These are phyloP conservation scores for Beauveria brongniartii DNA, from an alignment of 2,329 filamentous ascomycete species.

Conservation along the genomic window DNA sequence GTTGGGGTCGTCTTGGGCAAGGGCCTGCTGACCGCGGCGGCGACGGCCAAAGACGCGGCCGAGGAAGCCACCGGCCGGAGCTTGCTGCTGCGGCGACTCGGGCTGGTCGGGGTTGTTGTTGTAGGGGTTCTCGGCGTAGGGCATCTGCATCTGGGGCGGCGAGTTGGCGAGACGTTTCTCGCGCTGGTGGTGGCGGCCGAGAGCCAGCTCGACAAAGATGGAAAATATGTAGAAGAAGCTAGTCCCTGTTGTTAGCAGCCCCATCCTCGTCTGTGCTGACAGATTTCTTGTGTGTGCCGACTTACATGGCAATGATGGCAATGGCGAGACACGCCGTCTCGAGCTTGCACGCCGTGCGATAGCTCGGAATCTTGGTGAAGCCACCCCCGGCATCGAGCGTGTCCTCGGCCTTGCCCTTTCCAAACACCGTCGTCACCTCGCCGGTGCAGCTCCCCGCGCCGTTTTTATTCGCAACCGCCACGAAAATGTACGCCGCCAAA, in stretches of 20 bases:
- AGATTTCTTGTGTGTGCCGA: background rate
- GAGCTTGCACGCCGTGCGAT: conserved; percentile 56
- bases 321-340: conserved; percentile 73
- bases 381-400: conserved; percentile 39
- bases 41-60: conserved; percentile 23
- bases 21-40: conserved; percentile 13
- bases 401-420: conserved; percentile 48
- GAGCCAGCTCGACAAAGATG: conserved; percentile 57
- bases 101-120: conserved; percentile 44
- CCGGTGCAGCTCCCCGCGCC: conserved; percentile 59
- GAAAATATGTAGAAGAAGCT: conserved; percentile 71
- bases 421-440: conserved; percentile 59
- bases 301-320: conserved; percentile 67
- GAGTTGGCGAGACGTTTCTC: conserved; percentile 61
- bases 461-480: conserved; percentile 64
- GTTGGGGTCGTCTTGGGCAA: conserved; percentile 20
- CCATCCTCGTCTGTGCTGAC: background rate
- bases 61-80: conserved; percentile 23
- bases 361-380: conserved; percentile 40
- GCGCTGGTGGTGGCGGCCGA: conserved; percentile 64
- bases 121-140: conserved; percentile 9
- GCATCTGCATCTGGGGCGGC: conserved; percentile 8
- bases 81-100: conserved; percentile 18
- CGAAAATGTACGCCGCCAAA: conserved; percentile 68
- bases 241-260: background rate